Evolutionary conservation across 192 early-diverging fungal genomes (phyloP), one percentile per base, ranked within the genome.

Genomic region (Linderina pennispora): DNA sequence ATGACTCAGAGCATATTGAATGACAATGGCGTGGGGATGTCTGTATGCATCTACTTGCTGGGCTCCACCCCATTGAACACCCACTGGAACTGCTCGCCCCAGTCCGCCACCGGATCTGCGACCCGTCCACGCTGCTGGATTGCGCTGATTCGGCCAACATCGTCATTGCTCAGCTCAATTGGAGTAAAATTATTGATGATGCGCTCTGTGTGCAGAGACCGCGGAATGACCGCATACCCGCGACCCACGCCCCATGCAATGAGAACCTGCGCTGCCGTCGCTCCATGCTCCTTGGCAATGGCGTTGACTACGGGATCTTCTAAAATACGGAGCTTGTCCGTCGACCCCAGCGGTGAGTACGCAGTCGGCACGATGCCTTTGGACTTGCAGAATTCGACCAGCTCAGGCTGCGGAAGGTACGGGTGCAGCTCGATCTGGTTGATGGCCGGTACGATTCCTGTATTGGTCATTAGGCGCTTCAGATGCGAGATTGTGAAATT

Each of bases 351-450:
- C 21, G 93, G 91, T 33, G 81, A 86, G 77, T 92, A 94, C 3
- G 83, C 92, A 13, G 87, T 84, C n/a, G 91, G 42, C 8, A 70
- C 75, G 34, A 97, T 91, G 18, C 74, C 76, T 47, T 91, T 75
- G 19, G 64, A 33, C 37, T 74, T 52, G 66, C 83, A 86, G 70
- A 74, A 92, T 20, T 84, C 79, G 33, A 92, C 51, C 11, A 97
- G 77, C 25, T 84, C 82, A 31, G 42, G 58, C 53, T 86, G 45
- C 21, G 62, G 76, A 38, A 65, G 55, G 50, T 76, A 76, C 24
- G 90, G 90, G 56, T 92, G 89, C 20, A 88, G 57, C 60, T 96
- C 93, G 42, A 91, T 68, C 64, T 97, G 91, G 76, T 88, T 87
- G 34, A 82, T 85, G 34, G 82, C 88, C 11, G 94, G 94, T 41